Evolutionary conservation across 2,329 filamentous ascomycete species (phyloP).

Genomic region (Colletotrichum spaethianum): DNA sequence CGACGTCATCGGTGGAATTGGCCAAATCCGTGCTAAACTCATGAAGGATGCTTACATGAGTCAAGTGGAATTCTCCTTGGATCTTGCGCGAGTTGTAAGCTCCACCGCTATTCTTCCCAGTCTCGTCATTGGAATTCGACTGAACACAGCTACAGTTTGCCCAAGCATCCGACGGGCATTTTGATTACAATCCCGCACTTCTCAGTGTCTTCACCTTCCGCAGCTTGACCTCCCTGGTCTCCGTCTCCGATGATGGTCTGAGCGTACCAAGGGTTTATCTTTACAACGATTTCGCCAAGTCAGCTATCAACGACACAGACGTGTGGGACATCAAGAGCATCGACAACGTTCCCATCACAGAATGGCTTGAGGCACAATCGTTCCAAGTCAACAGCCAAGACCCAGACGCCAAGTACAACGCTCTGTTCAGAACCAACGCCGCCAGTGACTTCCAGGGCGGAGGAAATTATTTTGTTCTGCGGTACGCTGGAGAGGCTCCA

Average conservation of each 20-base stretch:
- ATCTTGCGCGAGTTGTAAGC: slow-evolving; percentile 36
- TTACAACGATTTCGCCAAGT: slow-evolving; percentile 14
- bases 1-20: slow-evolving; percentile 39
- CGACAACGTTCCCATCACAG: slow-evolving; percentile 22
- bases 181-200: slow-evolving; percentile 40
- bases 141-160: background rate
- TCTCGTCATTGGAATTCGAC: background rate
- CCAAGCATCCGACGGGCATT: slow-evolving; percentile 41
- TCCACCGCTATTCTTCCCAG: background rate
- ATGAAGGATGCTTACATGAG: slow-evolving; percentile 35
- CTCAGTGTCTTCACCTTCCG: slow-evolving; percentile 35
- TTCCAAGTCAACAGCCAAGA: slow-evolving; percentile 38
- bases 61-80: slow-evolving; percentile 39
- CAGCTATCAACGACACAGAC: background rate
- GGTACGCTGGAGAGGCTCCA: slow-evolving; percentile 3
- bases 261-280: slow-evolving; percentile 36
- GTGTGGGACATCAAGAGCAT: slow-evolving; percentile 43
- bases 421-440: slow-evolving; percentile 32
- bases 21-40: slow-evolving; percentile 41
- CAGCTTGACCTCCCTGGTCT: slow-evolving; percentile 32
- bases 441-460: background rate
- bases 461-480: background rate
- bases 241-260: slow-evolving; percentile 38
- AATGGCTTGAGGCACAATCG: slow-evolving; percentile 34
- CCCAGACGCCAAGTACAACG: slow-evolving; percentile 44